Conservation (phyloP, 306 rosid species). For the Purshia tridentata region DNA sequence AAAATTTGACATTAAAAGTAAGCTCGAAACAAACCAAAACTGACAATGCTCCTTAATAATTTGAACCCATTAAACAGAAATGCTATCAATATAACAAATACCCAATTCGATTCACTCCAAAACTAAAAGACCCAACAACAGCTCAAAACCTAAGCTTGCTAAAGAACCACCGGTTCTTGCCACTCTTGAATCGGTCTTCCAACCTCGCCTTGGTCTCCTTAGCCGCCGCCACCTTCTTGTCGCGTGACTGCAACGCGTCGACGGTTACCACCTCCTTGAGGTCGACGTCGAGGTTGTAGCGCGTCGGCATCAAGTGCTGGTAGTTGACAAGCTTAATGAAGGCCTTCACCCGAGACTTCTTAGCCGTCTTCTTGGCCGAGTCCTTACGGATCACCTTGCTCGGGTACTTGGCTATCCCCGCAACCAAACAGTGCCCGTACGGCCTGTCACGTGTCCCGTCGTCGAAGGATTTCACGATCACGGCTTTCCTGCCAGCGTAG, state of each 20-base stretch:
- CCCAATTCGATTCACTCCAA: too few relatives aligned
- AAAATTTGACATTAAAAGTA: too few relatives aligned
- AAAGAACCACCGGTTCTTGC: conserved; percentile 34
- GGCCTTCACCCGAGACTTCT: conserved; percentile 33
- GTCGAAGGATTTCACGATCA: conserved; percentile 29
- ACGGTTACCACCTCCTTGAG: conserved; percentile 23
- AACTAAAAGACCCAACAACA: too few relatives aligned
- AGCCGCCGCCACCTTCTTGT: conserved; percentile 23
- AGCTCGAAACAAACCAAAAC: too few relatives aligned
- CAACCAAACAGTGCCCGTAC: conserved; percentile 30
- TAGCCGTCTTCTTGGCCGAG: conserved; percentile 30
- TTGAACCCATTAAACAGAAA: neutral
- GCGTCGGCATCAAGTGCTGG: conserved; percentile 37
- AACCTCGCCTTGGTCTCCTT: conserved; percentile 27
- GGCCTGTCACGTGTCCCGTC: conserved; percentile 32
- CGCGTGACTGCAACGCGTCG: conserved; percentile 23
- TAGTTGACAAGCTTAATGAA: conserved; percentile 30
- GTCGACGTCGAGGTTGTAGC: conserved; percentile 32
- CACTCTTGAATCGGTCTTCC: conserved; percentile 25
- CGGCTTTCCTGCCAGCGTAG: conserved; percentile 28
- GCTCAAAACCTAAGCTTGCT: conserved; percentile 31
- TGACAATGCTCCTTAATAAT: too few relatives aligned
- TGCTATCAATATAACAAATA: neutral
- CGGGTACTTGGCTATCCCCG: conserved; percentile 29
- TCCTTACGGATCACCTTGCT: conserved; percentile 34